A percentile compares a stretch with the other conserved stretches of the same genome.
These are phyloP conservation scores for Dioscorea cayenensis DNA, from an alignment of 116 monocot species.

Conservation along the genomic window DNA sequence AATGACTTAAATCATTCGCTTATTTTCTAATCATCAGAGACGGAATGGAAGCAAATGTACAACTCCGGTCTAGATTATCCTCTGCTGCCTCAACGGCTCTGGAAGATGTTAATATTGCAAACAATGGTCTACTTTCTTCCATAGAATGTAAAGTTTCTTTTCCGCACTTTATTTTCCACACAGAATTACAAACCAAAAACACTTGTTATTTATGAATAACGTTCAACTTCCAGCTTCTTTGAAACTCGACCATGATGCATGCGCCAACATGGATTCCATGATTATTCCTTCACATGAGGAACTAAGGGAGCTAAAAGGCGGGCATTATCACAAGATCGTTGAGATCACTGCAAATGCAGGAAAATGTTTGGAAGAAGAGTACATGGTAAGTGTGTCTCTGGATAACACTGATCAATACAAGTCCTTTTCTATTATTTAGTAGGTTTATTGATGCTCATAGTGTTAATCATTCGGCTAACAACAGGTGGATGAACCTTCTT, in stretches of 20 bases:
- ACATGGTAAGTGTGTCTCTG: conserved; percentile 36
- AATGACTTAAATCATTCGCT: neutral
- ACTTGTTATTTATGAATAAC: neutral
- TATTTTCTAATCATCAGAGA: conserved; percentile 15
- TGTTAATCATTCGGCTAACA: neutral
- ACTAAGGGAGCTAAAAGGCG: conserved; percentile 44
- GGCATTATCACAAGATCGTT: conserved; percentile 43
- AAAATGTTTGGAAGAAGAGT: conserved; percentile 55
- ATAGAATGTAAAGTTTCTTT: conserved; percentile 59
- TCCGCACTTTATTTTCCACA: neutral
- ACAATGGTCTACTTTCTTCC: conserved; percentile 52
- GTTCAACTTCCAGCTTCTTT: conserved; percentile 35
- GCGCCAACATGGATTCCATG: conserved; percentile 44
- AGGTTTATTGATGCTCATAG: neutral
- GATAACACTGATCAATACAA: neutral
- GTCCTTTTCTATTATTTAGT: neutral
- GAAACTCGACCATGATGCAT: conserved; percentile 79
- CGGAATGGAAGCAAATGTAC: conserved; percentile 59
- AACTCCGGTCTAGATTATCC: conserved; percentile 47
- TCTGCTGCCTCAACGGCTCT: conserved; percentile 42
- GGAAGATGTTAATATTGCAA: conserved; percentile 40
- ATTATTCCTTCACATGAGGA: conserved; percentile 48
- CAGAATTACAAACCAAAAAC: too few species aligned
- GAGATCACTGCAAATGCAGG: conserved; percentile 55
- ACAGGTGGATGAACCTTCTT: conserved; percentile 83